A percentile compares a stretch with the other conserved stretches of the same genome.
These are phyloP conservation scores for Tricholoma sp. DNA, from an alignment of 768 basidiomycete genomes.

Conservation along the genomic window DNA sequence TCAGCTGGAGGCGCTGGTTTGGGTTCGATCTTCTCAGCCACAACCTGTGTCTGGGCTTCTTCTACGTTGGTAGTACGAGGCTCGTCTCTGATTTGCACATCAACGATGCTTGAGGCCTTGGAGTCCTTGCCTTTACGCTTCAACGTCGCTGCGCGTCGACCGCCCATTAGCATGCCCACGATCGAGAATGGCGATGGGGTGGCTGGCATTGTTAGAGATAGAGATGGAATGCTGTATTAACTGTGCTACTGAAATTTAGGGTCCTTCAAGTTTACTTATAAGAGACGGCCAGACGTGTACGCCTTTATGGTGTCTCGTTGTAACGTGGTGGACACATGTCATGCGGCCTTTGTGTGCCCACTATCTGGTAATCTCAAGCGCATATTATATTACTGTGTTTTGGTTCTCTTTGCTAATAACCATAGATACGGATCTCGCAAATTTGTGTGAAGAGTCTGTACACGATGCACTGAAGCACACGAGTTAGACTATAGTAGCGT, in stretches of 20 bases:
- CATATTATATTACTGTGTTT: no score
- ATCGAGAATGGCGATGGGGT: slow-evolving; percentile 12
- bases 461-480: no score
- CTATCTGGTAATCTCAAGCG: no score
- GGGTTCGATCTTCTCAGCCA: not conserved
- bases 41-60: not conserved
- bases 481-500: no score
- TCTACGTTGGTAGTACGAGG: not conserved
- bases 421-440: no score
- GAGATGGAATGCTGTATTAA: not conserved
- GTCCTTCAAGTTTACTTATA: not conserved
- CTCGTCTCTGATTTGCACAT: not conserved
- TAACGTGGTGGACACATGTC: slow-evolving; percentile 3
- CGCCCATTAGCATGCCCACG: slow-evolving; percentile 13
- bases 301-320: slow-evolving; percentile 1
- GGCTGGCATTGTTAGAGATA: slow-evolving; percentile 4
- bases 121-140: slow-evolving; percentile 1
- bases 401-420: no score
- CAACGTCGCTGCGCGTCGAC: slow-evolving; percentile 6
- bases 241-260: not conserved
- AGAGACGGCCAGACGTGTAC: not conserved
- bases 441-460: no score
- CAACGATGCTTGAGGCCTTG: not conserved
- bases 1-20: not conserved
- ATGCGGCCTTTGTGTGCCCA: not conserved